These are phyloP conservation scores for Aspergillus nidulans DNA, from an alignment of 495 filamentous ascomycete genomes.

Conservation along the genomic window DNA sequence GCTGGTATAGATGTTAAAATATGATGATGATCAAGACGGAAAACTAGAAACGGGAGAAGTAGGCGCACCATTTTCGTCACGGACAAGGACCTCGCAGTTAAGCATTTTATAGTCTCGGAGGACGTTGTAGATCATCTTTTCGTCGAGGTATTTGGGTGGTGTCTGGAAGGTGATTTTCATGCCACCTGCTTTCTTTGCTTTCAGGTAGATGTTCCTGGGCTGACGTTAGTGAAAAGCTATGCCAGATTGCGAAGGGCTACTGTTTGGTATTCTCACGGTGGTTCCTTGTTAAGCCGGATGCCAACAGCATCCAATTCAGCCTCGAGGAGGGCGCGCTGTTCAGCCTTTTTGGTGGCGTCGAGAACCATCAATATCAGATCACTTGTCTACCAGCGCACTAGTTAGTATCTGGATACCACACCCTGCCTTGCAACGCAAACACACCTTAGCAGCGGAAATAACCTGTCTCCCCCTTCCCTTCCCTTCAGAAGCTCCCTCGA, in stretches of 20 bases:
- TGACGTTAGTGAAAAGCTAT: constrained; percentile 12
- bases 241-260: neutral
- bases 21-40: neutral
- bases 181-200: constrained; percentile 91
- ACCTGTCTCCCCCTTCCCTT: constrained; percentile 96
- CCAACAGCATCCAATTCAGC: constrained; percentile 94
- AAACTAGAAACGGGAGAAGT: neutral
- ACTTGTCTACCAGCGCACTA: constrained; percentile 60
- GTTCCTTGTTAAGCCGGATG: constrained; percentile 87
- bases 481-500: constrained; percentile 93
- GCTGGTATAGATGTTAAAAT: constrained; percentile 38
- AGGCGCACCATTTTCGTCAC: constrained; percentile 76
- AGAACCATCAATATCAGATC: constrained; percentile 96
- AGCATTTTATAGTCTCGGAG: constrained; percentile 97
- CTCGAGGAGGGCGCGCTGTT: constrained; percentile 87
- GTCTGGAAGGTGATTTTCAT: constrained; percentile 97
- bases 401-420: neutral
- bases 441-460: constrained; percentile 88
- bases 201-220: constrained; percentile 93
- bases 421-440: neutral
- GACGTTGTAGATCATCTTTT: constrained; percentile 97
- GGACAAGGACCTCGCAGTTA: constrained; percentile 92
- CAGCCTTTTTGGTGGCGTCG: constrained; percentile 94
- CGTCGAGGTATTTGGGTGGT: constrained; percentile 85
- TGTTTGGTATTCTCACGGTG: constrained; percentile 58